phyloP scores from a whole-genome alignment of 163 green algal species.

The Dunaliella salina region DNA sequence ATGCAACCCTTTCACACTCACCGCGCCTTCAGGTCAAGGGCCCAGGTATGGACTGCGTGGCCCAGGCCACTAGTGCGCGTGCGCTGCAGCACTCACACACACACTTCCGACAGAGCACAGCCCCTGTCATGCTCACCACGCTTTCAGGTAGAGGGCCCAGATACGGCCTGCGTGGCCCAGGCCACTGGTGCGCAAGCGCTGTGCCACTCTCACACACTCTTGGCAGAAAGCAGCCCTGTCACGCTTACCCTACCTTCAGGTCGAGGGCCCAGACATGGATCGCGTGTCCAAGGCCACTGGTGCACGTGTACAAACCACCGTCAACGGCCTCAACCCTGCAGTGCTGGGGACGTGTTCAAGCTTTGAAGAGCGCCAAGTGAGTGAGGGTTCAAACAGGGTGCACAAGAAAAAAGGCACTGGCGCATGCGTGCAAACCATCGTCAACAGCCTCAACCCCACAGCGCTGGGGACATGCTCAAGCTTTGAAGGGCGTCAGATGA shows the following conservation, averaged over 20 bases:
- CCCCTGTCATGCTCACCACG: too few relatives aligned
- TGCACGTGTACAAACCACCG: constrained; percentile 85
- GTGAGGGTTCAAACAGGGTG: too few relatives aligned
- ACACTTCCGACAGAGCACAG: too few relatives aligned
- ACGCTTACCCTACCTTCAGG: too few relatives aligned
- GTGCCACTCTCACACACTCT: too few relatives aligned
- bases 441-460: constrained; percentile 81
- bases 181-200: too few relatives aligned
- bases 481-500: constrained; percentile 88
- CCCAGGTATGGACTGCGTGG: constrained; percentile 80
- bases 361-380: constrained; percentile 89
- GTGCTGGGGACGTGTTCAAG: constrained; percentile 76
- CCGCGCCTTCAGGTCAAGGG: constrained; percentile 10
- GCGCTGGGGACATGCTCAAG: constrained; percentile 76
- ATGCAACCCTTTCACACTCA: too few relatives aligned
- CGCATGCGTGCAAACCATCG: constrained; percentile 85
- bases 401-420: constrained; percentile 89
- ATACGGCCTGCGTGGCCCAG: too few relatives aligned
- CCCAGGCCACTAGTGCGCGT: constrained; percentile 79
- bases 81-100: too few relatives aligned
- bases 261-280: constrained; percentile 66
- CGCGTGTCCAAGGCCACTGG: constrained; percentile 86
- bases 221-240: too few relatives aligned
- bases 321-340: constrained; percentile 81
- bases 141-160: too few relatives aligned